A percentile compares a stretch with the other conserved stretches of the same genome.
phyloP scores from a whole-genome alignment of 805 yeast genomes.

The Kodamaea restingae region DNA sequence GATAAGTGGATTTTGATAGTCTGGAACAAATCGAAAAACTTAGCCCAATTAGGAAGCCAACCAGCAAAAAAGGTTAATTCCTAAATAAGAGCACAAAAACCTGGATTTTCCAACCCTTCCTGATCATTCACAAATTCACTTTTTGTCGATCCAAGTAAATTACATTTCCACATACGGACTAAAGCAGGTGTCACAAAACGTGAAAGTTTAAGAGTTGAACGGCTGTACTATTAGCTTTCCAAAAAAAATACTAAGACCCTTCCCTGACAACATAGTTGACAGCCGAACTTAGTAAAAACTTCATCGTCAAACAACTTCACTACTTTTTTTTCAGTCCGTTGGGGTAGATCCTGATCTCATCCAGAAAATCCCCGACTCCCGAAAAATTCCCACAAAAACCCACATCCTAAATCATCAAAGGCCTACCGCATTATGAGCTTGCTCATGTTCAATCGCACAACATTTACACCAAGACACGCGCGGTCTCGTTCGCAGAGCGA shows the following conservation, averaged over 20 bases:
- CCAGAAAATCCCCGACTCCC: constrained; percentile 4
- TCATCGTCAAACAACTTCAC: background rate
- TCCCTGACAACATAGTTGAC: too few relatives aligned
- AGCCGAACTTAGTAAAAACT: too few relatives aligned
- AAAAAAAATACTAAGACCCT: too few relatives aligned
- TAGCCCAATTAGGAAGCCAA: constrained; percentile 8
- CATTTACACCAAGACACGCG: constrained; percentile 27
- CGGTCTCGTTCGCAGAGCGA: constrained; percentile 36
- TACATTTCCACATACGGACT: constrained; percentile 2
- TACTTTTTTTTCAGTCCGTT: constrained; percentile 3
- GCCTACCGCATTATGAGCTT: constrained; percentile 5
- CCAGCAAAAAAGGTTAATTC: constrained; percentile 9
- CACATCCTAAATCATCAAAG: background rate
- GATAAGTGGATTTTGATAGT: too few relatives aligned
- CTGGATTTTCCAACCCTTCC: background rate
- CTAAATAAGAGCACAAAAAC: constrained; percentile 6
- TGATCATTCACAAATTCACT: constrained; percentile 8
- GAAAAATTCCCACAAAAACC: constrained; percentile 7
- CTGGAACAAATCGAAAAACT: too few relatives aligned
- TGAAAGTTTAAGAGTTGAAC: background rate
- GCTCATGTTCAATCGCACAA: constrained; percentile 20
- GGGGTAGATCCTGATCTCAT: constrained; percentile 8
- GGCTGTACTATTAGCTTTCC: background rate
- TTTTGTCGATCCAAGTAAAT: constrained; percentile 1
- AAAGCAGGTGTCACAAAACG: constrained; percentile 1